Conservation (phyloP, 352 stramenopile species). For the Lagenidium giganteum region DNA sequence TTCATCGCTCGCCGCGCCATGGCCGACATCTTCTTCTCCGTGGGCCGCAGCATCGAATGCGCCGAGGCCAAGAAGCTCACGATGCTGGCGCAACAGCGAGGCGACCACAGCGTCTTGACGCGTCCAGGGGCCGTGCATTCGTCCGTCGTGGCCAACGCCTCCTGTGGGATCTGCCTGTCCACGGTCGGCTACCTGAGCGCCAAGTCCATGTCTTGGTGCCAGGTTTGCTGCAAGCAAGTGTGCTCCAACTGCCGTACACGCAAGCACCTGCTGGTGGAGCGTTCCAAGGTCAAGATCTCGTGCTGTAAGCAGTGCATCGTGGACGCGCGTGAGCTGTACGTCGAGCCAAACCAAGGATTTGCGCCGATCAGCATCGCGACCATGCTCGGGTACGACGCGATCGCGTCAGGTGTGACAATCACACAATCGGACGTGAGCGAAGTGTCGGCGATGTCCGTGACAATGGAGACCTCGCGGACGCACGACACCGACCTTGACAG, state of each 20-base stretch:
- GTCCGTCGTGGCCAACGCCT: neutral
- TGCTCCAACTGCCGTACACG: slow-evolving; percentile 18
- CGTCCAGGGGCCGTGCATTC: neutral
- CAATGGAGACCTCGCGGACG: no score
- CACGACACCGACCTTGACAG: no score
- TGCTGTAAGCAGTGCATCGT: slow-evolving; percentile 25
- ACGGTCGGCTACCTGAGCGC: slow-evolving; percentile 11
- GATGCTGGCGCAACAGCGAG: slow-evolving; percentile 3
- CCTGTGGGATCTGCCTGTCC: slow-evolving; percentile 14
- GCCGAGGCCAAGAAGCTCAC: slow-evolving; percentile 23
- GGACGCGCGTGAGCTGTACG: slow-evolving; percentile 5
- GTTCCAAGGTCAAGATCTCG: slow-evolving; percentile 14
- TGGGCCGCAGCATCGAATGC: slow-evolving; percentile 9
- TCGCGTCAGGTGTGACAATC: no score
- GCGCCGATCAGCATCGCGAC: no score
- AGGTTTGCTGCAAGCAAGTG: slow-evolving; percentile 17
- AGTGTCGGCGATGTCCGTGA: no score
- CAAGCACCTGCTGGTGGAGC: slow-evolving; percentile 14
- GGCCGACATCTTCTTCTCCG: slow-evolving; percentile 13
- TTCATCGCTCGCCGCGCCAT: slow-evolving; percentile 6
- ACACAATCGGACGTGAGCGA: no score
- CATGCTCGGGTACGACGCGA: no score
- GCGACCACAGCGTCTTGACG: neutral
- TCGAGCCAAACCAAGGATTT: slow-evolving; percentile 7
- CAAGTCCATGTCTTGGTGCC: slow-evolving; percentile 21